A percentile compares a stretch with the other conserved stretches of the same genome.
Conservation (phyloP, 495 filamentous ascomycete genomes). For the Cenococcum geophilum region DNA sequence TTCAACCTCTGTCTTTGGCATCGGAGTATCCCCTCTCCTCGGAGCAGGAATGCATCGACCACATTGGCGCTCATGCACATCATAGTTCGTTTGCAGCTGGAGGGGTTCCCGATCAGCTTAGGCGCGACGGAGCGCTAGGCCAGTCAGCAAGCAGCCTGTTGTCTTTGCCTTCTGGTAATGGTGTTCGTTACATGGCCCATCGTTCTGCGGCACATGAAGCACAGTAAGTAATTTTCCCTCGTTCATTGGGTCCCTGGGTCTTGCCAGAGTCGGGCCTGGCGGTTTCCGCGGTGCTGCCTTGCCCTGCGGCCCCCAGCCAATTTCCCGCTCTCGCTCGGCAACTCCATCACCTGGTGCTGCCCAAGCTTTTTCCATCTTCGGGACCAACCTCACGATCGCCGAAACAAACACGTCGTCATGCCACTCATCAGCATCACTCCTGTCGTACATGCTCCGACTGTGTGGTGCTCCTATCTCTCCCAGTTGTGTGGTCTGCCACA, state of each 20-base stretch:
- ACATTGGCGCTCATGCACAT: conserved; percentile 35
- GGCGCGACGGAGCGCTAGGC: conserved; percentile 31
- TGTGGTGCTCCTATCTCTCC: conserved; percentile 30
- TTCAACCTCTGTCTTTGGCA: conserved; percentile 32
- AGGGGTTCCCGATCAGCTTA: conserved; percentile 28
- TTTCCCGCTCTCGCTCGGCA: conserved; percentile 21
- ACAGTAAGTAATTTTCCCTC: conserved; percentile 30
- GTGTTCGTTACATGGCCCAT: conserved; percentile 29
- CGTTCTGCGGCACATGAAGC: conserved; percentile 30
- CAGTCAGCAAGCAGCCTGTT: conserved; percentile 25
- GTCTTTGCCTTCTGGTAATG: conserved; percentile 18
- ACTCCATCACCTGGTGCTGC: conserved; percentile 30
- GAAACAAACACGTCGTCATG: conserved; percentile 38
- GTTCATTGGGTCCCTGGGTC: conserved; percentile 28
- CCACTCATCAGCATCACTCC: conserved; percentile 17
- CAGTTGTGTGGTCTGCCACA: conserved; percentile 31
- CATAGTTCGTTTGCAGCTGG: conserved; percentile 31
- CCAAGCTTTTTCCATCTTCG: conserved; percentile 21
- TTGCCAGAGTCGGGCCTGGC: conserved; percentile 16
- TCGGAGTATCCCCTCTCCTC: conserved; percentile 34
- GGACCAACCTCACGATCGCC: conserved; percentile 13
- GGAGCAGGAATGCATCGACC: conserved; percentile 36
- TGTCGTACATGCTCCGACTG: conserved; percentile 32
- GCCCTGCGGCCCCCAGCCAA: conserved; percentile 25
- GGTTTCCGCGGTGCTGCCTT: conserved; percentile 28